Evolutionary conservation across 2,329 filamentous ascomycete genomes (phyloP).

Genomic region (Sporothrix curviconia): DNA sequence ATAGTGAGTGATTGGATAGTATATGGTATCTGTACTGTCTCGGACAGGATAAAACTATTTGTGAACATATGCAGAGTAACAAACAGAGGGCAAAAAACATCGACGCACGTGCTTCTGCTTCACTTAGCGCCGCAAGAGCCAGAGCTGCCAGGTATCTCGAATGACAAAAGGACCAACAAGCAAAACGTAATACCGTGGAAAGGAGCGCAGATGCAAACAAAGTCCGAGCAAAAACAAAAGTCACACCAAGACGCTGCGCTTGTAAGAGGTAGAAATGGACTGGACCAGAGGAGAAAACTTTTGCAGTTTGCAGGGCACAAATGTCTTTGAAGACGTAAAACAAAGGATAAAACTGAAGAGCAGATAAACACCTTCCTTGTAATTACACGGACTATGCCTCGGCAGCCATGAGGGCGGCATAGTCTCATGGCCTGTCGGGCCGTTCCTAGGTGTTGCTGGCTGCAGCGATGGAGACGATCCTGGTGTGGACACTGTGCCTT

Average conservation of each 20-base stretch:
- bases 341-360: neutral
- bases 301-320: too few species aligned
- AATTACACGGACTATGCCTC: neutral
- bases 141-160: neutral
- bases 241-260: conserved; percentile 11
- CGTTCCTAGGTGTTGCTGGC: too few species aligned
- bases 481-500: neutral
- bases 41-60: too few species aligned
- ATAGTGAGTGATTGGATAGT: too few species aligned
- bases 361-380: neutral
- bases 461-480: neutral
- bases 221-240: neutral
- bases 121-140: neutral
- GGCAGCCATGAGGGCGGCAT: neutral
- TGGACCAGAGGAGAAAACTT: too few species aligned
- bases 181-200: too few species aligned
- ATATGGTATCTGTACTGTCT: too few species aligned
- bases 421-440: too few species aligned
- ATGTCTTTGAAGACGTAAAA: neutral
- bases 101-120: neutral
- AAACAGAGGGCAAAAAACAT: too few species aligned
- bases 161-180: too few species aligned
- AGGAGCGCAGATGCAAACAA: too few species aligned
- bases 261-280: neutral
- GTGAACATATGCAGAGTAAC: too few species aligned